Base-by-base conservation (phyloP, 2,329 filamentous ascomycete species). In the Magnaporthiopsis incrustans region DNA sequence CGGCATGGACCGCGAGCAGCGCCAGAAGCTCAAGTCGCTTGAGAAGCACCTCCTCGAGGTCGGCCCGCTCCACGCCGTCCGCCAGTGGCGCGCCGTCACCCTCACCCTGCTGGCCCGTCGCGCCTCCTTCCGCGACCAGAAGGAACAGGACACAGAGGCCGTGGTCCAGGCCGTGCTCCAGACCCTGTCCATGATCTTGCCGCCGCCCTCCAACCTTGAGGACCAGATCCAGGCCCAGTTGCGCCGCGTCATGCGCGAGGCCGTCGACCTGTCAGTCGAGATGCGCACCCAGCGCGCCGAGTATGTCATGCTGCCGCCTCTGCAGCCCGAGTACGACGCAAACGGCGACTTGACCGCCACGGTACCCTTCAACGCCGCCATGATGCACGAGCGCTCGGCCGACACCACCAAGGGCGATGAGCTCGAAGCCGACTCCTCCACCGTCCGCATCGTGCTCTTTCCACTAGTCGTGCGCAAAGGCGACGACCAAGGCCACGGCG, bases 281-380 rank as follows among this genome's bases (percentile, higher is more conserved):
- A 99, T 99, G 95, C 92, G 95, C 73, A 96, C 90, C 22, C 95
- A 99, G 75, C 88, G 92, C 66, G 92, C 95, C 53, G 95, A 98
- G 79, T 99, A 97, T 79, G 95, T 97, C 80, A 99, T 99, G 94
- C 87, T 98, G 25, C 94, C 95, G 33, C 95, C 95, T 5, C 82
- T 97, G 64, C 91, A 95, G 75, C 95, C 95, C 27, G 92, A 97
- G 75, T 98, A 97, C 76, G 93, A 98, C 76, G 89, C 88, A 70
- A 92, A 95, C 67, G 95, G 95, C 70, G 94, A 98, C 72, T 85
- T 99, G 11, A 84, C 89, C 22, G 89, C 91, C 64, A 94, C 93
- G 64, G 91, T 98, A 12, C 84, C 87, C 66, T 99, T 99, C 85
- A 97, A 97, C 72, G 90, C 94, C 1, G 85, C 89, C 38, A 85